Percentiles rank a stretch among this genome's conserved stretches.
Evolutionary conservation across 2,329 filamentous ascomycete species (phyloP).

Genomic region (Penicillium aurantiogriseum): DNA sequence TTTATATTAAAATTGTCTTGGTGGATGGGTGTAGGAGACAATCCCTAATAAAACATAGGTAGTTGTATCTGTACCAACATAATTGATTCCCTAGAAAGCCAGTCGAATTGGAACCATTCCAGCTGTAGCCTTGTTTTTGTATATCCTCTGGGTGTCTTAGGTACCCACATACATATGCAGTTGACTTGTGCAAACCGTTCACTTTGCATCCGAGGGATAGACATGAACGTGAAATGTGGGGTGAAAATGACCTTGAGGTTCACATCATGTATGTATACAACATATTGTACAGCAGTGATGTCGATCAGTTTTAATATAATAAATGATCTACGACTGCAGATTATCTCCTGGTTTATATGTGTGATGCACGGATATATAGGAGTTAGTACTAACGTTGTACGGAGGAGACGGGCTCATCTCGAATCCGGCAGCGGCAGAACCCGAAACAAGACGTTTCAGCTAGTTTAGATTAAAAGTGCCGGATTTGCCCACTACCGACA

Average conservation of each 20-base stretch:
- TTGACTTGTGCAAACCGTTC: background rate
- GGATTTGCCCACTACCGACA: background rate
- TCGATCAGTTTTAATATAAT: background rate
- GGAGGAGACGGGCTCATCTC: background rate
- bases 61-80: background rate
- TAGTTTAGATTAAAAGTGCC: background rate
- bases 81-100: background rate
- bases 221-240: background rate
- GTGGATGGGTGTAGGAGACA: too few species aligned
- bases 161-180: background rate
- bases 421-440: background rate
- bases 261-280: background rate
- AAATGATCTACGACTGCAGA: background rate
- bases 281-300: background rate
- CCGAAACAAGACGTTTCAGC: constrained; percentile 2
- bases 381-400: background rate
- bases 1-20: background rate
- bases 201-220: background rate
- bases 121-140: background rate
- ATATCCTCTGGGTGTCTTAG: background rate
- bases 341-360: background rate
- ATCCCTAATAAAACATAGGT: background rate
- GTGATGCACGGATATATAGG: background rate
- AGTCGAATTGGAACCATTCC: background rate
- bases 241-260: background rate